Evolutionary conservation across 495 filamentous ascomycete species (phyloP), one percentile per base, ranked within the genome.

Genomic region (Bombardia bombarda): DNA sequence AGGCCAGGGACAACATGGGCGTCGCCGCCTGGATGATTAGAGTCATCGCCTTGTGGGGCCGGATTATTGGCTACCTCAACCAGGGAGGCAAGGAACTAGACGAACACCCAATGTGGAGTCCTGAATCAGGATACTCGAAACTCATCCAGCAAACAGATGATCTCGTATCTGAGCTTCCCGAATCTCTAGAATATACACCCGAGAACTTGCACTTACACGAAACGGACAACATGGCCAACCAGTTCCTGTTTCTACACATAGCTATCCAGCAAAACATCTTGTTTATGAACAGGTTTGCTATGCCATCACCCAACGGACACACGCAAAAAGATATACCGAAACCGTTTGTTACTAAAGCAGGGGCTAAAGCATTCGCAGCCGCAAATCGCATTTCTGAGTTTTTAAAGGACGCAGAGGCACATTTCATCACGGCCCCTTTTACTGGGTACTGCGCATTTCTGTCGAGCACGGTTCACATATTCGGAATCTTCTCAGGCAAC

Each of bases 191-290:
- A 6, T 95, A 93, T 56, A 89, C 68, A 14, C 65, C 74, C 19
- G 86, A 95, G 54, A 96, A 95, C 59, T 72, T 96, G 7, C 80
- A 87, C 52, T 75, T 79, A 26, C 87, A 95, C 61, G 82, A 86
- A 26, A 84, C 83, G 13, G 84, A 93, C 50, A 79, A 79, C 49
- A 78, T 90, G 45, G 87, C 86, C 10, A 92, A 93, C 56, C 89
- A 95, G 54, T 95, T 95, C 50, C 62, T 98, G n/a, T 94, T 95
- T 56, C 65, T 96, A 39, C 92, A 98, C 55, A 85, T 98, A 43
- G 78, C 84, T 32, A 79, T 82, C 49, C 83, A 95, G 51, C 92
- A 98, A 63, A 84, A 89, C 49, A 80, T 87, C 34, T 71, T 98
- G 8, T 95, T 95, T 60, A 79, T 95, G 55, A 85, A 94, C 57